Percentiles rank a stretch among this genome's conserved stretches.
Conservation (phyloP, 2,329 filamentous ascomycete species). For the Botrytis sinoallii region DNA sequence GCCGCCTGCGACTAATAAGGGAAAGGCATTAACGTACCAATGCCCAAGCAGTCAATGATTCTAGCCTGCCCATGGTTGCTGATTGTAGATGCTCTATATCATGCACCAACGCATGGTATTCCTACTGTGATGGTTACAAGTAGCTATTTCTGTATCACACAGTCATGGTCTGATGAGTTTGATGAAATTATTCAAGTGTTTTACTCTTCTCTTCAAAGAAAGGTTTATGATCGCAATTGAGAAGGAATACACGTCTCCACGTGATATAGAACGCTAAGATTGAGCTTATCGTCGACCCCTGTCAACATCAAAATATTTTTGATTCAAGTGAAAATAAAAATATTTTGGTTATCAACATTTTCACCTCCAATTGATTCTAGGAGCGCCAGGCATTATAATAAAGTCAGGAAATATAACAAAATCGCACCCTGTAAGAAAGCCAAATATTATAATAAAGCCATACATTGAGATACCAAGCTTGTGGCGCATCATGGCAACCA, state of each 20-base stretch:
- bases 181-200: background rate
- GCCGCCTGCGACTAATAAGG: background rate
- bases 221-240: background rate
- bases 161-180: background rate
- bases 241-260: background rate
- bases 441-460: background rate
- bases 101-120: constrained; percentile 1
- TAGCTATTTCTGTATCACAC: background rate
- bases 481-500: constrained; percentile 52
- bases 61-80: constrained; percentile 24
- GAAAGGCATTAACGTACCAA: constrained; percentile 26
- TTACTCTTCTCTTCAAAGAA: background rate
- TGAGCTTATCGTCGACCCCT: constrained; percentile 26
- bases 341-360: background rate
- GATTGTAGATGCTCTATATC: background rate
- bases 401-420: background rate
- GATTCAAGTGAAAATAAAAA: constrained; percentile 10
- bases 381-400: background rate
- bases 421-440: background rate
- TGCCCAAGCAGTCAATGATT: constrained; percentile 32
- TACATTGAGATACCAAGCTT: background rate
- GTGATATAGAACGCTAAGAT: constrained; percentile 26
- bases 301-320: constrained; percentile 25
- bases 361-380: background rate
- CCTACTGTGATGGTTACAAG: background rate